These are phyloP conservation scores for Capsella rubella DNA, from an alignment of 441 rosid genomes.

Conservation along the genomic window DNA sequence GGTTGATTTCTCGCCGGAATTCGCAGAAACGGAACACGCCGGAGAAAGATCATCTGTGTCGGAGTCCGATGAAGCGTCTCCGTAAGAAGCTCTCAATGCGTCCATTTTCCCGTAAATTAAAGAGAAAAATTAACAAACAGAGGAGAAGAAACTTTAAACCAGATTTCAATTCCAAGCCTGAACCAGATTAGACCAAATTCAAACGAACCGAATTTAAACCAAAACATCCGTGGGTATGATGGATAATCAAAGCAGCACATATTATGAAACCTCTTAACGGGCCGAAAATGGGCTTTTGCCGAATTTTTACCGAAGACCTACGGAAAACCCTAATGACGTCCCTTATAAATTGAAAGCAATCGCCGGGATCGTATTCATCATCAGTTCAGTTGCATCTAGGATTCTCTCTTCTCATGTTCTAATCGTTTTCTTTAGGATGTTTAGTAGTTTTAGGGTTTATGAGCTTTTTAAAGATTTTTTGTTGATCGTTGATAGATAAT, in stretches of 20 bases:
- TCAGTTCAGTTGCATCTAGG: not conserved
- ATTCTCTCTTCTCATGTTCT: not conserved
- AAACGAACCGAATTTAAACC: conserved; percentile 2
- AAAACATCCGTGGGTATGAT: not conserved
- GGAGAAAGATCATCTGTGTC: conserved; percentile 41
- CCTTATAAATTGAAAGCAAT: conserved; percentile 13
- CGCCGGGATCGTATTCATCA: not conserved
- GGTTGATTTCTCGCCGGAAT: conserved; percentile 16
- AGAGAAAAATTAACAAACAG: not conserved
- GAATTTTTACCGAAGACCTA: not conserved
- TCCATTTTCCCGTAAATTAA: conserved; percentile 54
- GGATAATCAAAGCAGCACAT: no score
- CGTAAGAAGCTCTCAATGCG: conserved; percentile 69
- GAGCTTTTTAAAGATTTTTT: not conserved
- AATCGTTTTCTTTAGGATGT: no score
- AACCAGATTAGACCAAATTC: not conserved
- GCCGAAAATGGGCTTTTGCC: conserved; percentile 30
- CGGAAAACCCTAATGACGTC: conserved; percentile 27
- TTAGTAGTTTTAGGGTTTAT: not conserved
- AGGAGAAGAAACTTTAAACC: no score
- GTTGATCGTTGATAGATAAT: not conserved
- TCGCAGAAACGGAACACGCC: not conserved
- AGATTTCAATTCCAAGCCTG: not conserved
- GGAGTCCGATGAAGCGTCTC: conserved; percentile 67
- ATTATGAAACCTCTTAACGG: no score